Evolutionary conservation across 2,329 filamentous ascomycete genomes (phyloP).

Genomic region (Waltergamsia citrina): DNA sequence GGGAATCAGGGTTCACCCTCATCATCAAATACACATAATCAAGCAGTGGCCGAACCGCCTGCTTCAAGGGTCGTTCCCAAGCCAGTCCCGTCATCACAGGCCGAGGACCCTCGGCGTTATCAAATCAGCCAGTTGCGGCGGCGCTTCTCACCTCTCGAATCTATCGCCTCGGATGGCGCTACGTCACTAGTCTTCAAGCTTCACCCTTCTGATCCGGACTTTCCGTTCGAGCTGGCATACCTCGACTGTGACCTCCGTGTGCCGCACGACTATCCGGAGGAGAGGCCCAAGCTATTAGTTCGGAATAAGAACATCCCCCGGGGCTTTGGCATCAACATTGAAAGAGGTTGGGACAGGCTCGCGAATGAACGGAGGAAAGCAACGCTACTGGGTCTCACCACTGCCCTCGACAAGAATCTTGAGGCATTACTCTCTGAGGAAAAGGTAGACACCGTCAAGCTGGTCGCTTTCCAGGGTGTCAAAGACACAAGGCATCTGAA

Average conservation of each 20-base stretch:
- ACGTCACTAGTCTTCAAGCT: slow-evolving; percentile 56
- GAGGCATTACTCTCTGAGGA: slow-evolving; percentile 60
- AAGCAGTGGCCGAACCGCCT: slow-evolving; percentile 35
- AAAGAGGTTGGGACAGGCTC: slow-evolving; percentile 61
- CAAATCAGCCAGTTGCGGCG: slow-evolving; percentile 65
- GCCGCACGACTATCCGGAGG: slow-evolving; percentile 52
- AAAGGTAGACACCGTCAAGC: slow-evolving; percentile 63
- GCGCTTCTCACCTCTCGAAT: slow-evolving; percentile 47
- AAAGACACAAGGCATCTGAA: slow-evolving; percentile 44
- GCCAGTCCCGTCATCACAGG: slow-evolving; percentile 55
- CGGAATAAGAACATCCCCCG: slow-evolving; percentile 60
- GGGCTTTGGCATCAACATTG: slow-evolving; percentile 68
- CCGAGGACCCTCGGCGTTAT: slow-evolving; percentile 60
- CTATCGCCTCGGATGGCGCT: slow-evolving; percentile 31
- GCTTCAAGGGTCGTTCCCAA: slow-evolving; percentile 47
- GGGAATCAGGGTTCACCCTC: neutral
- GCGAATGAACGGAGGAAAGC: slow-evolving; percentile 41
- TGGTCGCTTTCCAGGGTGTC: slow-evolving; percentile 39
- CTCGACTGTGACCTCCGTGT: slow-evolving; percentile 61
- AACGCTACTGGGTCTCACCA: slow-evolving; percentile 58
- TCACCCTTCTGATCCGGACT: slow-evolving; percentile 70
- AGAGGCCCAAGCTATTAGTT: slow-evolving; percentile 50
- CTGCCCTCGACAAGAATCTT: slow-evolving; percentile 62
- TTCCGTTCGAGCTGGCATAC: slow-evolving; percentile 65
- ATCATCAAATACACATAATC: slow-evolving; percentile 21